A percentile compares a stretch with the other conserved stretches of the same genome.
These are phyloP conservation scores for Malus hybrid DNA, from an alignment of 331 rosid species.

Conservation along the genomic window DNA sequence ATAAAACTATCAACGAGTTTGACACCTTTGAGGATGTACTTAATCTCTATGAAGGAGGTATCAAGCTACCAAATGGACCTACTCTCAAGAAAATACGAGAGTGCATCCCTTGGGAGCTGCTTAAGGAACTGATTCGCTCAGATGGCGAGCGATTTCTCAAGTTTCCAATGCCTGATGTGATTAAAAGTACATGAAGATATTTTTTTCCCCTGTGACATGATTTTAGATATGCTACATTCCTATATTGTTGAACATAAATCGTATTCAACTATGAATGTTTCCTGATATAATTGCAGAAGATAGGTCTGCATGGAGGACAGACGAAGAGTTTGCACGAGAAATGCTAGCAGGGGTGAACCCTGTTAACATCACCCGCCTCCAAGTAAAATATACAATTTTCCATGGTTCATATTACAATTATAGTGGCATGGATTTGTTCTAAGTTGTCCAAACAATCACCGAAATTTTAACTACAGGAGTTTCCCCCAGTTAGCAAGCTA, in stretches of 20 bases:
- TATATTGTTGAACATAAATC: not conserved
- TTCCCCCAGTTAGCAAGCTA: conserved; percentile 80
- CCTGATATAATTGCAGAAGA: conserved; percentile 30
- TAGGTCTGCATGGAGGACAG: conserved; percentile 87
- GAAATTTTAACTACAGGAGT: conserved; percentile 43
- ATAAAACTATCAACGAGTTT: conserved; percentile 81
- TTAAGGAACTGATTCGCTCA: conserved; percentile 61
- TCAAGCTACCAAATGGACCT: conserved; percentile 46
- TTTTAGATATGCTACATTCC: not conserved
- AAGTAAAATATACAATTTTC: conserved; percentile 24
- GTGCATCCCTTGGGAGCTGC: conserved; percentile 64
- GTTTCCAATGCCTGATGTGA: conserved; percentile 78
- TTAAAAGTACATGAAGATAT: conserved; percentile 45
- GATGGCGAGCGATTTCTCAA: conserved; percentile 83
- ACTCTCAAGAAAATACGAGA: conserved; percentile 38
- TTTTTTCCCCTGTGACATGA: not conserved
- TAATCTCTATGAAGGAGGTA: conserved; percentile 56
- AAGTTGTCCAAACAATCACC: not conserved
- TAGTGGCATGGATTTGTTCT: not conserved
- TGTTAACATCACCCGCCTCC: conserved; percentile 61
- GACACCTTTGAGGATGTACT: conserved; percentile 63
- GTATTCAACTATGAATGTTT: not conserved
- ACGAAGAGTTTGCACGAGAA: conserved; percentile 86
- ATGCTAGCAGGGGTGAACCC: conserved; percentile 98
- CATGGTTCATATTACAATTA: not conserved